Percentiles rank a stretch among this genome's conserved stretches.
phyloP scores from a whole-genome alignment of 345 rosid species.

The Balakata baccata region DNA sequence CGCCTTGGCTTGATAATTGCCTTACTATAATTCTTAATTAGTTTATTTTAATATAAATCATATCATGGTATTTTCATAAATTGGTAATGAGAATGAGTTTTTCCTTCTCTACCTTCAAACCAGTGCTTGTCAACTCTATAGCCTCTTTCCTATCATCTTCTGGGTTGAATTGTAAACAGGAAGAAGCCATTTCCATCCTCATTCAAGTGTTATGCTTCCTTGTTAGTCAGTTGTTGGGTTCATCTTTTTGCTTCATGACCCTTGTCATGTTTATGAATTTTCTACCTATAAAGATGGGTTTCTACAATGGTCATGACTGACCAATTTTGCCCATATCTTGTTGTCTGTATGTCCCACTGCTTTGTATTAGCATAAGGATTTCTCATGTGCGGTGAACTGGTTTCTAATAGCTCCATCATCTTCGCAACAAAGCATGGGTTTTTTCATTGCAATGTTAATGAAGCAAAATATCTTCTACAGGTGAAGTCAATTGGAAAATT shows the following conservation, averaged over 20 bases:
- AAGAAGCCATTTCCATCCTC: neutral
- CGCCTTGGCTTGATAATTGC: constrained; percentile 6
- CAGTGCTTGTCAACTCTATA: neutral
- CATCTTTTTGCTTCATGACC: neutral
- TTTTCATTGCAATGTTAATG: neutral
- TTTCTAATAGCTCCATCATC: neutral
- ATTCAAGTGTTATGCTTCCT: neutral
- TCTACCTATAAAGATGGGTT: neutral
- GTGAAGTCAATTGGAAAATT: constrained; percentile 56
- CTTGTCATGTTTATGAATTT: neutral
- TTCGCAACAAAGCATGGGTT: neutral
- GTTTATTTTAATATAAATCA: neutral
- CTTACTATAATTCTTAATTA: neutral
- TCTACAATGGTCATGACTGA: neutral
- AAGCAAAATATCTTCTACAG: constrained; percentile 20
- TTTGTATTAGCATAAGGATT: neutral
- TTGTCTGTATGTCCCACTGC: neutral
- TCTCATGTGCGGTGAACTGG: neutral
- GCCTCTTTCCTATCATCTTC: neutral
- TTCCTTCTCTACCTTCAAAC: neutral
- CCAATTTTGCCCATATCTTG: neutral
- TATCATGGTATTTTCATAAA: neutral
- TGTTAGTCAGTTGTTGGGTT: neutral
- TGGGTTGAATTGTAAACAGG: neutral
- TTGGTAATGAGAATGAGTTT: neutral